Evolutionary conservation across 2,329 filamentous ascomycete genomes (phyloP), one percentile per base, ranked within the genome.

Genomic region (Colletotrichum aenigma): DNA sequence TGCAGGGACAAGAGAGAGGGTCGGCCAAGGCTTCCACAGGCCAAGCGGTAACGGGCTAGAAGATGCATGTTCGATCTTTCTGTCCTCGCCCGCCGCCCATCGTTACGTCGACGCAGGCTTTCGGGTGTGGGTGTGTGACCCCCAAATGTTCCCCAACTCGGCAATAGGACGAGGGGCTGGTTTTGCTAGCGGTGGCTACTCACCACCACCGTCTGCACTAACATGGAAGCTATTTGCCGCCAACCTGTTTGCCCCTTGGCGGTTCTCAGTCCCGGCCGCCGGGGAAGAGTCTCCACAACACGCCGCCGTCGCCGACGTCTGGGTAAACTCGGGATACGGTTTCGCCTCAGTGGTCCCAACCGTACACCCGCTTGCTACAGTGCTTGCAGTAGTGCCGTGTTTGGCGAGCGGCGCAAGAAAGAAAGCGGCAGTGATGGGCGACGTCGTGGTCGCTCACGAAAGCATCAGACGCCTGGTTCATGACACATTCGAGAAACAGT

Each of bases 301-400:
- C 67, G 67, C 30, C 60, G 61, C 67, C 67, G 48, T 56, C 52
- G 24, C 52, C 62, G 56, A 67, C 32, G 38, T 15, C 32, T 65
- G 69, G 55, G 73, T 48, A 64, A 55, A 68, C 26, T 73, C 70
- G 64, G 56, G 36, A 60, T 67, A 21, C 18, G n/a, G 56, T 38
- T 66, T 75, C 69, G 64, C 43, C 70, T 75, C 43, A 58, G 61
- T 71, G 62, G 55, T 55, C n/a, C 55, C 32, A 28, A 52, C 18
- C 16, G 21, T 28, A 72, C 24, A 56, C 36, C 30, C 62, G 64
- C 56, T 68, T 65, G 43, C 64, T 68, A 75, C 69, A 75, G 73
- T 73, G 62, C 73, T 72, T 73, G 73, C 73, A 75, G 73, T 75
- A 72, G 70, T 52, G 38, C 26, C 62, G 21, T 52, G 21, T 58